Conservation (phyloP, 2,329 filamentous ascomycete species). For the Colletotrichum zoysiae region DNA sequence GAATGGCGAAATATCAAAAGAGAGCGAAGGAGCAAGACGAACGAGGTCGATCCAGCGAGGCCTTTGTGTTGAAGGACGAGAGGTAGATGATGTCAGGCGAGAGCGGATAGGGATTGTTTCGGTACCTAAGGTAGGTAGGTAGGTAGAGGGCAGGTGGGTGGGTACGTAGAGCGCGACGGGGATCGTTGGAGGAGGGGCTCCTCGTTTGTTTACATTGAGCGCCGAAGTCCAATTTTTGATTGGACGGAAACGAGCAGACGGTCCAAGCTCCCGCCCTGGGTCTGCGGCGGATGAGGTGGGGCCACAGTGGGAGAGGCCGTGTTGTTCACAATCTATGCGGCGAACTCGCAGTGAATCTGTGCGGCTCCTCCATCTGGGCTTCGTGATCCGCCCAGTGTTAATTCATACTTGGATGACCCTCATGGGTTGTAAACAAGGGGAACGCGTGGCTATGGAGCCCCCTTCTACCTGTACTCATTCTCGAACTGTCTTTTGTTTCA, state of each 20-base stretch:
- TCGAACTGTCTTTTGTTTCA: constrained; percentile 23
- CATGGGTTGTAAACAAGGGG: constrained; percentile 13
- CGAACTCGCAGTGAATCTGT: constrained; percentile 10
- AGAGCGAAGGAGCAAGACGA: constrained; percentile 11
- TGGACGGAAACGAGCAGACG: constrained; percentile 13
- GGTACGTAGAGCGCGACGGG: constrained; percentile 37
- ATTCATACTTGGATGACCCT: constrained; percentile 19
- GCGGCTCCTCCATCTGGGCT: not conserved
- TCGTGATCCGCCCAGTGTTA: constrained; percentile 17
- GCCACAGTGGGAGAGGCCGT: constrained; percentile 7
- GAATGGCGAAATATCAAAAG: not conserved
- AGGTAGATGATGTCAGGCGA: constrained; percentile 40
- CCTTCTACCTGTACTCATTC: not conserved
- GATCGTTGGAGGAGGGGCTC: constrained; percentile 33
- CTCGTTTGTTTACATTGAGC: constrained; percentile 41
- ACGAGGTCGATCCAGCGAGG: constrained; percentile 25
- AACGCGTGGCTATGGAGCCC: constrained; percentile 21
- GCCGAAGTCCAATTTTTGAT: constrained; percentile 10
- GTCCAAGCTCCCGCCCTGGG: constrained; percentile 31
- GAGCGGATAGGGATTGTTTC: constrained; percentile 24
- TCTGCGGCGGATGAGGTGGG: constrained; percentile 20
- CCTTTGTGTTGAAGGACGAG: constrained; percentile 16
- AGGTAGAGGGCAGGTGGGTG: too few relatives aligned
- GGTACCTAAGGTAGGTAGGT: not conserved
- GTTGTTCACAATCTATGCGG: constrained; percentile 10